These are phyloP conservation scores for Penicillium frequentans DNA, from an alignment of 2,329 filamentous ascomycete genomes.

Conservation along the genomic window DNA sequence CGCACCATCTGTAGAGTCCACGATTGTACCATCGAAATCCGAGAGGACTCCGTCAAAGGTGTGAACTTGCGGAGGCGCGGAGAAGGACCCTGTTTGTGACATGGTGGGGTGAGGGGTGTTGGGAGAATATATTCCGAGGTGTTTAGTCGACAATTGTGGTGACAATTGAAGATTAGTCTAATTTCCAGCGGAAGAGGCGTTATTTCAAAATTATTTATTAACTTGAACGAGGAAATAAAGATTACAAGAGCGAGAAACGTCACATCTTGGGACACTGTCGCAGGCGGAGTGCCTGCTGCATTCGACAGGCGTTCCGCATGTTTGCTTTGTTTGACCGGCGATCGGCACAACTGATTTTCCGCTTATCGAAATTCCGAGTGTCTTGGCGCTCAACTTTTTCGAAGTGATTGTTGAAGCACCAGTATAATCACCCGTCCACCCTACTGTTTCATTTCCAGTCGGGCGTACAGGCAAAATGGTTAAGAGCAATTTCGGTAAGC, in stretches of 20 bases:
- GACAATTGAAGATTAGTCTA: background rate
- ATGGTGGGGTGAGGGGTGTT: constrained; percentile 25
- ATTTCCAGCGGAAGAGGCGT: background rate
- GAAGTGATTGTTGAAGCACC: constrained; percentile 16
- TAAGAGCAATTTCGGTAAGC: constrained; percentile 37
- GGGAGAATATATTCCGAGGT: background rate
- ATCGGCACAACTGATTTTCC: constrained; percentile 35
- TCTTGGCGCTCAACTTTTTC: constrained; percentile 34
- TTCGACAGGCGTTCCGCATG: constrained; percentile 13
- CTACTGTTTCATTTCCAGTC: constrained; percentile 12
- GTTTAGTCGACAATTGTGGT: background rate
- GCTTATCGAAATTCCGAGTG: constrained; percentile 34
- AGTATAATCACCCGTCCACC: constrained; percentile 12
- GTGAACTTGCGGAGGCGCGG: constrained; percentile 39
- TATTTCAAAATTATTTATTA: background rate
- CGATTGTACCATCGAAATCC: constrained; percentile 50
- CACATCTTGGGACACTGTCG: background rate
- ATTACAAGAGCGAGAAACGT: background rate
- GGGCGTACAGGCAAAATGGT: constrained; percentile 36
- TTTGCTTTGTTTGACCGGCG: constrained; percentile 23
- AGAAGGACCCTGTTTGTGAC: constrained; percentile 38
- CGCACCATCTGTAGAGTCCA: constrained; percentile 48
- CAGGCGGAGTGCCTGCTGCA: constrained; percentile 11
- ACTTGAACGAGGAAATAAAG: background rate
- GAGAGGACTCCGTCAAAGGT: constrained; percentile 47